These are phyloP conservation scores for Fraxinus paxiana DNA, from an alignment of 305 asterid species.

Conservation along the genomic window DNA sequence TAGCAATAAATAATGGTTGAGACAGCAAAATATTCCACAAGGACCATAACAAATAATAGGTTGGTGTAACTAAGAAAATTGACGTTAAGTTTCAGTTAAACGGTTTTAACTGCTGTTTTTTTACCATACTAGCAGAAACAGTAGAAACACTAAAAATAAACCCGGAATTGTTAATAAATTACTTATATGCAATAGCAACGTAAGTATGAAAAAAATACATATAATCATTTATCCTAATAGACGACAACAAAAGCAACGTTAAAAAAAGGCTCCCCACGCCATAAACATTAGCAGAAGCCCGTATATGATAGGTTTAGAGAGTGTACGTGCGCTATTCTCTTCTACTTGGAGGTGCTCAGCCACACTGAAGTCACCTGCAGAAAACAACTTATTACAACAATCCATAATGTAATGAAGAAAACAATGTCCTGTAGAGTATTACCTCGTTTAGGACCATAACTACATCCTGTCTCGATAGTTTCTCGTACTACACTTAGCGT, in stretches of 20 bases:
- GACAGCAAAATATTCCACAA: not conserved
- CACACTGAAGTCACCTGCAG: slow-evolving; percentile 61
- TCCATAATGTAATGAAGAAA: not conserved
- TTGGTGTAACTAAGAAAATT: not conserved
- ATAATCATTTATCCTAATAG: not conserved
- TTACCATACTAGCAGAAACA: not conserved
- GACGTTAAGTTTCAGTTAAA: not conserved
- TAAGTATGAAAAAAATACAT: not conserved
- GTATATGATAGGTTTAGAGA: slow-evolving; percentile 23
- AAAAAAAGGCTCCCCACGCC: slow-evolving; percentile 15
- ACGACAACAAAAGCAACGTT: not conserved
- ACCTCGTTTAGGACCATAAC: slow-evolving; percentile 77
- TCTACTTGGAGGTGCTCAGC: slow-evolving; percentile 44
- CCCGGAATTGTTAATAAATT: not conserved
- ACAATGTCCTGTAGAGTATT: not conserved
- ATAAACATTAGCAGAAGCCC: slow-evolving; percentile 26
- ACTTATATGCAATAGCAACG: not conserved
- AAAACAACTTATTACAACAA: slow-evolving; percentile 13
- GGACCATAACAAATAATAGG: not conserved
- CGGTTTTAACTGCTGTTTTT: not conserved
- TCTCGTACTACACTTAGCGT: slow-evolving; percentile 44
- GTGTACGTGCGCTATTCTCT: slow-evolving; percentile 27
- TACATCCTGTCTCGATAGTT: slow-evolving; percentile 60
- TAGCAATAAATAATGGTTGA: not conserved
- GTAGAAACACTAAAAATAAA: not conserved